Evolutionary conservation across 495 filamentous ascomycete species (phyloP).

Genomic region (Daldinia grandis): DNA sequence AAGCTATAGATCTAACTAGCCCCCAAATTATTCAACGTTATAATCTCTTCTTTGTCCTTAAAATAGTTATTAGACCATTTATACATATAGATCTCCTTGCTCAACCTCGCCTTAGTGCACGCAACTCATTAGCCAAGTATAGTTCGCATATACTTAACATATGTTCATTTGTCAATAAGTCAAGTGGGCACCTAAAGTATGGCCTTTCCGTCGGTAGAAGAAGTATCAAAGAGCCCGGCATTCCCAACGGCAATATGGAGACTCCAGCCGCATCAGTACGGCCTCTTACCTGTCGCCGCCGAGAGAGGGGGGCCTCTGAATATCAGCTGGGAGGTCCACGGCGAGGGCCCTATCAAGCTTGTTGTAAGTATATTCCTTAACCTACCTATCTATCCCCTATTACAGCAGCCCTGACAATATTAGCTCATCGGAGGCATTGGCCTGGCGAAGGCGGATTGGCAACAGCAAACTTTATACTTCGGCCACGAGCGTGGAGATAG

Average conservation of each 20-base stretch:
- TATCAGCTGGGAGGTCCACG: conserved; percentile 73
- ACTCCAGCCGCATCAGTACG: conserved; percentile 28
- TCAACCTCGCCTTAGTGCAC: neutral
- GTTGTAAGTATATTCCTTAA: conserved; percentile 46
- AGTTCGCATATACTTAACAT: no score
- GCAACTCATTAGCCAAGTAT: neutral
- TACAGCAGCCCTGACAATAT: neutral
- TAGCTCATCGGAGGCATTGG: conserved; percentile 63
- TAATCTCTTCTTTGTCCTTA: neutral
- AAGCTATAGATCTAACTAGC: neutral
- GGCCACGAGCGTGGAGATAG: conserved; percentile 65
- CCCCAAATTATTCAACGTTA: neutral
- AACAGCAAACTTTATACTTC: conserved; percentile 72
- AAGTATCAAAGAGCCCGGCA: conserved; percentile 28
- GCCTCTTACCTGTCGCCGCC: conserved; percentile 25
- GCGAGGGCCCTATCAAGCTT: conserved; percentile 66
- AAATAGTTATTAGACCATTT: neutral
- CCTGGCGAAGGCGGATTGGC: conserved; percentile 61
- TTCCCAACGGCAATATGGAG: conserved; percentile 36
- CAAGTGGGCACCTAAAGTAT: neutral
- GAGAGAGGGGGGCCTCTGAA: conserved; percentile 61
- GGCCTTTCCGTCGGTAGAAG: conserved; percentile 19
- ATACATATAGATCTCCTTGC: neutral
- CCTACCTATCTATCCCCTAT: neutral
- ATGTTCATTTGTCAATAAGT: no score